Evolutionary conservation across 768 basidiomycete species (phyloP).

Genomic region (Boletus rex-veris): DNA sequence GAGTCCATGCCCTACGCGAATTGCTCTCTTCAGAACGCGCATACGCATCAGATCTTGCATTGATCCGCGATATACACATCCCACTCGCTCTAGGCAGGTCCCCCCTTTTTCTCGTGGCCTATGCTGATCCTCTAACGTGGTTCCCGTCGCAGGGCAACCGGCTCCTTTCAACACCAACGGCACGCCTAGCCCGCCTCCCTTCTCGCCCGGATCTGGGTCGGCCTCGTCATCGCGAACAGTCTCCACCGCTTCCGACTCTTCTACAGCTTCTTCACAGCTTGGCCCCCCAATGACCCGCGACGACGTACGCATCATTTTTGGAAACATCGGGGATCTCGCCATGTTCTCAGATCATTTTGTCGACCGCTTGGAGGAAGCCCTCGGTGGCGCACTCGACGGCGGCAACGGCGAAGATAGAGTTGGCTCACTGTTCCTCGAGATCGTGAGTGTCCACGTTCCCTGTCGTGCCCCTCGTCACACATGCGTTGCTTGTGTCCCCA

Average conservation of each 20-base stretch:
- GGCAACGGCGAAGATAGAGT: slow-evolving; percentile 68
- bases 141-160: slow-evolving; percentile 35
- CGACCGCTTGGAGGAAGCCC: slow-evolving; percentile 59
- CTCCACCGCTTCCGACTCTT: slow-evolving; percentile 46
- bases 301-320: slow-evolving; percentile 70
- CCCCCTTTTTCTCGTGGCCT: slow-evolving; percentile 2
- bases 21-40: slow-evolving; percentile 76
- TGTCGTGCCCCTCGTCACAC: neutral
- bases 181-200: slow-evolving; percentile 24
- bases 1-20: slow-evolving; percentile 74
- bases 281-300: slow-evolving; percentile 64
- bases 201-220: slow-evolving; percentile 34
- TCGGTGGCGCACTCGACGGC: slow-evolving; percentile 60
- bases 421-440: slow-evolving; percentile 65
- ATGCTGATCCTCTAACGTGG: slow-evolving; percentile 9
- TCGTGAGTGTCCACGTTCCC: slow-evolving; percentile 44
- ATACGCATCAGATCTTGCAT: slow-evolving; percentile 78
- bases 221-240: slow-evolving; percentile 39
- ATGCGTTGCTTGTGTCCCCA: slow-evolving; percentile 24
- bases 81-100: slow-evolving; percentile 70
- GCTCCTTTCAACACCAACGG: slow-evolving; percentile 34
- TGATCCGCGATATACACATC: slow-evolving; percentile 75
- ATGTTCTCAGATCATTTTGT: slow-evolving; percentile 65
- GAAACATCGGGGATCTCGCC: slow-evolving; percentile 74
- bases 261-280: slow-evolving; percentile 47